Evolutionary conservation across 306 rosid species (phyloP), one percentile per base, ranked within the genome.

Genomic region (Castanea crenata): DNA sequence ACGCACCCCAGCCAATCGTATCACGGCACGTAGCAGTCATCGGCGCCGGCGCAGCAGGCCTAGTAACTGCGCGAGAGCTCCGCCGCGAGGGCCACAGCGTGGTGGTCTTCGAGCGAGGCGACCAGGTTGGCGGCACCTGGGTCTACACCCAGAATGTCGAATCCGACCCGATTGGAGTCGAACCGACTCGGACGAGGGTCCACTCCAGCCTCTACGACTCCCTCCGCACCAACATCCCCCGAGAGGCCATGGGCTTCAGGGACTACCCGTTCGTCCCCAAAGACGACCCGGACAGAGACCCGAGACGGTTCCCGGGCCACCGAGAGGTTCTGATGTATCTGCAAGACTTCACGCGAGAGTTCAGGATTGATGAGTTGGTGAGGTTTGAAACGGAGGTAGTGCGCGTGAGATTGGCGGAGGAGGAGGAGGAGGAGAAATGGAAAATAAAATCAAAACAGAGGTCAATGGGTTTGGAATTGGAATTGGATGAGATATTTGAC

Each of bases 31-130:
- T 90, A 5, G 98, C 97, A 9, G 97, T 93, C 1, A 86, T 93
- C 57, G 98, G 97, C 2, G 97, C 93, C 5, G 97, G 97, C 2
- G 88, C 87, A 11, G 74, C 75, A 0, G 98, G 98, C 5, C 74
- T 93, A 0, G 91, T 87, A 3, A 85, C 88, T 2, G 92, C 97
- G 0, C 95, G 93, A 19, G 98, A 93, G 85, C 97, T 93, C 79
- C 82, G 89, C 1, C 79, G 88, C 13, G 92, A 91, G 75, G 93
- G 97, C 13, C 97, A 86, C 35, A 34, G 27, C 0, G 97, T 90
- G 11, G 92, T 91, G 20, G 87, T 91, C 1, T 91, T 88, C 86
- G 98, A 93, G 79, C 79, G 69, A 77, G 85, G 75, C 15, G 78
- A 83, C 19, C 78, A 84, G 77, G 44, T 90, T 0, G 96, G 98